Percentiles rank a stretch among this genome's conserved stretches.
Evolutionary conservation across 352 stramenopile species (phyloP).

Genomic region (Phytopythium litorale): DNA sequence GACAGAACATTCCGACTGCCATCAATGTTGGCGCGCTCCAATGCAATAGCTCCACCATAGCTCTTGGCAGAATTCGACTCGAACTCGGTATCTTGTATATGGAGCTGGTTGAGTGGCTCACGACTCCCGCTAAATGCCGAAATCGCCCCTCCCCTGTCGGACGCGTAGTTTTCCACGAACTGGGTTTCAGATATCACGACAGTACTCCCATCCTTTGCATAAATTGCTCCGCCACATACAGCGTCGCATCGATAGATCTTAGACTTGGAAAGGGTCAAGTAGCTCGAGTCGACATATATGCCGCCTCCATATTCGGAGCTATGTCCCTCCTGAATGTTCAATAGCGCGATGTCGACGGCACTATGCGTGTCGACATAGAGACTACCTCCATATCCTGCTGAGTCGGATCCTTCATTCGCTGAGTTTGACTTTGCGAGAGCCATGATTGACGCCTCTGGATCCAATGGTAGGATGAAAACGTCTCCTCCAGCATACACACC

Average conservation of each 20-base stretch:
- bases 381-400: conserved; percentile 14
- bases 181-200: conserved; percentile 18
- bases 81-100: conserved; percentile 18
- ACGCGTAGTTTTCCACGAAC: conserved; percentile 25
- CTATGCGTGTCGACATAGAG: conserved; percentile 20
- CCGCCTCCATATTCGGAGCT: conserved; percentile 17
- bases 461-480: background rate
- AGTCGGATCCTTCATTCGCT: background rate
- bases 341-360: conserved; percentile 8
- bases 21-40: conserved; percentile 23
- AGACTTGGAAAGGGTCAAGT: conserved; percentile 14
- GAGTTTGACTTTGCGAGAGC: background rate
- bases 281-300: conserved; percentile 19
- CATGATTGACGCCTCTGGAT: background rate
- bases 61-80: conserved; percentile 19
- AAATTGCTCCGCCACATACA: conserved; percentile 25
- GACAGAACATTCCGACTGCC: conserved; percentile 16
- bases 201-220: conserved; percentile 12
- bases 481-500: conserved; percentile 19
- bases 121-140: conserved; percentile 6
- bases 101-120: conserved; percentile 8
- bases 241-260: conserved; percentile 15
- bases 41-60: conserved; percentile 22
- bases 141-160: conserved; percentile 20
- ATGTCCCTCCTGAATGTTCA: conserved; percentile 13